Percentiles rank a stretch among this genome's conserved stretches.
These are phyloP conservation scores for Polyporus arcularius DNA, from an alignment of 768 basidiomycete genomes.

Conservation along the genomic window DNA sequence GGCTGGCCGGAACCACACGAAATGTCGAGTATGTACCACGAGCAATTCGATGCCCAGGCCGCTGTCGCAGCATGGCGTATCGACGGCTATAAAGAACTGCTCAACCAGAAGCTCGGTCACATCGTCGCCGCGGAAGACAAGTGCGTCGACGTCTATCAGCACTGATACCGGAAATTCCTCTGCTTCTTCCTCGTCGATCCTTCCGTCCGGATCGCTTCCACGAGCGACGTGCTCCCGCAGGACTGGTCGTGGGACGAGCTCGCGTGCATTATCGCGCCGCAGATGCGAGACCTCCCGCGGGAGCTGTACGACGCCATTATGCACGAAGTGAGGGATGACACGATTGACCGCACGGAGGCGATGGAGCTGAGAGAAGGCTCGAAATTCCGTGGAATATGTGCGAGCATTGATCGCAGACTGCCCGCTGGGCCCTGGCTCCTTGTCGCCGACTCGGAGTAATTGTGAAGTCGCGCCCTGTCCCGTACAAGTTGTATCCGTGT, in stretches of 20 bases:
- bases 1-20: background rate
- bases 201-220: conserved; percentile 28
- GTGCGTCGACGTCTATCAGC: conserved; percentile 38
- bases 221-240: conserved; percentile 35
- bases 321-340: background rate
- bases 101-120: conserved; percentile 29
- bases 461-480: too few relatives aligned
- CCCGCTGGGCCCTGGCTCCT: too few relatives aligned
- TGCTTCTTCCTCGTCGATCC: conserved; percentile 42
- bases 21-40: background rate
- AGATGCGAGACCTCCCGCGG: conserved; percentile 12
- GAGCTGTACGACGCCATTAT: conserved; percentile 24
- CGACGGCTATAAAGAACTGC: conserved; percentile 1
- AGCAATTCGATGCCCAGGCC: conserved; percentile 7
- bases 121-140: conserved; percentile 32
- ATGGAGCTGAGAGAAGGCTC: too few relatives aligned
- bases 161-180: conserved; percentile 41
- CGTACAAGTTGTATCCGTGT: too few relatives aligned
- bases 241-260: conserved; percentile 22
- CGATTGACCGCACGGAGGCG: conserved; percentile 9
- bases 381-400: conserved; percentile 23
- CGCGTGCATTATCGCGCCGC: background rate
- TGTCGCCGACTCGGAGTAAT: too few relatives aligned
- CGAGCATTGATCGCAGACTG: conserved; percentile 36
- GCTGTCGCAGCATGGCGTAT: conserved; percentile 3